Percentiles rank a stretch among this genome's conserved stretches.
These are phyloP conservation scores for Pythium rishiriense DNA, from an alignment of 352 stramenopile genomes.

Conservation along the genomic window DNA sequence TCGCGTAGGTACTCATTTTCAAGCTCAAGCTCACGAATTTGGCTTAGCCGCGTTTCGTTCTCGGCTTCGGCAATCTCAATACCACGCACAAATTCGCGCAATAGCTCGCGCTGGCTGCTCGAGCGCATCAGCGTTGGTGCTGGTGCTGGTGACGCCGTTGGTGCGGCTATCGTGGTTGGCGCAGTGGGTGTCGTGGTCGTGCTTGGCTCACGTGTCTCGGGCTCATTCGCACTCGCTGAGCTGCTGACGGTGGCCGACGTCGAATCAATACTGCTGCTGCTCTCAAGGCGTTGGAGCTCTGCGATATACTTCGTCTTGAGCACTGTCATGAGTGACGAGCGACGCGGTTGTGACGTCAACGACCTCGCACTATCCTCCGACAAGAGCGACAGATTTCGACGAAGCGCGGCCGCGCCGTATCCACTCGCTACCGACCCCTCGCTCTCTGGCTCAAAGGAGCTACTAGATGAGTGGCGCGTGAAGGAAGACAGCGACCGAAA, in stretches of 20 bases:
- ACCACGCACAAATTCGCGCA: slow-evolving; percentile 70
- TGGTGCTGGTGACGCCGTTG: not conserved
- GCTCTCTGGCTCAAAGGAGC: slow-evolving; percentile 24
- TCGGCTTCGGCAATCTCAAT: slow-evolving; percentile 73
- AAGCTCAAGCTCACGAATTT: slow-evolving; percentile 68
- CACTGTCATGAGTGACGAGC: slow-evolving; percentile 55
- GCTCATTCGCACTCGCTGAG: not conserved
- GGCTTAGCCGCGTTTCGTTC: slow-evolving; percentile 72
- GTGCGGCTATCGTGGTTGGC: not conserved
- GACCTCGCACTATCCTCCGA: slow-evolving; percentile 18
- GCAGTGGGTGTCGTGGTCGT: slow-evolving; percentile 25
- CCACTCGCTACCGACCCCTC: slow-evolving; percentile 12
- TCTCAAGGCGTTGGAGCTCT: slow-evolving; percentile 44
- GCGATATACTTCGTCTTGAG: slow-evolving; percentile 63
- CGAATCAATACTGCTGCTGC: slow-evolving; percentile 11
- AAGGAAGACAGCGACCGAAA: slow-evolving; percentile 4
- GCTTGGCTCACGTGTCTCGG: slow-evolving; percentile 4
- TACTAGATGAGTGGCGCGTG: slow-evolving; percentile 17
- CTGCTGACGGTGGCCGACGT: slow-evolving; percentile 21
- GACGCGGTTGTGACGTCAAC: not conserved
- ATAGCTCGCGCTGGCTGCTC: slow-evolving; percentile 48
- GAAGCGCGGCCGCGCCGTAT: not conserved
- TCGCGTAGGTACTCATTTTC: slow-evolving; percentile 60
- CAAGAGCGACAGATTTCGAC: slow-evolving; percentile 15
- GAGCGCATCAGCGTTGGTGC: slow-evolving; percentile 3